These are phyloP conservation scores for Chaetomium fimeti DNA, from an alignment of 495 filamentous ascomycete species.

Conservation along the genomic window DNA sequence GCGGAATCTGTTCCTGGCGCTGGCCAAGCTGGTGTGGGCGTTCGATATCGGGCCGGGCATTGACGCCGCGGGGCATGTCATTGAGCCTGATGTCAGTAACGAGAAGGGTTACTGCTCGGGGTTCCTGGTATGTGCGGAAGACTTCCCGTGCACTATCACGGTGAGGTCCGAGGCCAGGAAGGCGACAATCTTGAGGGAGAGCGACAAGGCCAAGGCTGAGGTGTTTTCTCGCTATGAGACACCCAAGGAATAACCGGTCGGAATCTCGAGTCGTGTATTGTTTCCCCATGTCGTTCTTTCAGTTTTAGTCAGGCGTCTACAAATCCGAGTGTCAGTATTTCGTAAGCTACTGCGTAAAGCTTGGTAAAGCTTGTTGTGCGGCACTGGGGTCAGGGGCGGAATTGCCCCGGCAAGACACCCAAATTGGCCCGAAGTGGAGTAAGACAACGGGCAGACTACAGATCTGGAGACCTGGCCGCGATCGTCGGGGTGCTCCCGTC, in stretches of 20 bases:
- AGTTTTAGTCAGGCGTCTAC: neutral
- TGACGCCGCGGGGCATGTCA: neutral
- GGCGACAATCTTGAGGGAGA: conserved; percentile 1
- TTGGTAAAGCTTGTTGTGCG: neutral
- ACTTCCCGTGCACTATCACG: conserved; percentile 6
- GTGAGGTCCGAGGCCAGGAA: neutral
- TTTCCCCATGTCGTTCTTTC: neutral
- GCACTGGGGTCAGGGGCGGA: neutral
- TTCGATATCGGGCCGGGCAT: neutral
- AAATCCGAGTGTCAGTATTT: neutral
- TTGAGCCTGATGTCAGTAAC: conserved; percentile 6
- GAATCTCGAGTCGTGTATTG: neutral
- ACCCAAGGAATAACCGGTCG: neutral
- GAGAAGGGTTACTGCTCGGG: conserved; percentile 3
- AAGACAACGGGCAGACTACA: neutral
- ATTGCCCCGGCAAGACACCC: neutral
- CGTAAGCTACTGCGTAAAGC: neutral
- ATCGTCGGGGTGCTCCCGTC: neutral
- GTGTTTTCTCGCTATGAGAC: conserved; percentile 9
- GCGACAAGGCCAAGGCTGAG: neutral
- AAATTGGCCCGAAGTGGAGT: neutral
- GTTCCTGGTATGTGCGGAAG: conserved; percentile 2
- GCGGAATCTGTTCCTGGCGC: conserved; percentile 1
- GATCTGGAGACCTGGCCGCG: neutral
- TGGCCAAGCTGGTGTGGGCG: conserved; percentile 6